Base-by-base conservation (phyloP, 371 early-diverging fungal species). In the Chytridium lagenaria region DNA sequence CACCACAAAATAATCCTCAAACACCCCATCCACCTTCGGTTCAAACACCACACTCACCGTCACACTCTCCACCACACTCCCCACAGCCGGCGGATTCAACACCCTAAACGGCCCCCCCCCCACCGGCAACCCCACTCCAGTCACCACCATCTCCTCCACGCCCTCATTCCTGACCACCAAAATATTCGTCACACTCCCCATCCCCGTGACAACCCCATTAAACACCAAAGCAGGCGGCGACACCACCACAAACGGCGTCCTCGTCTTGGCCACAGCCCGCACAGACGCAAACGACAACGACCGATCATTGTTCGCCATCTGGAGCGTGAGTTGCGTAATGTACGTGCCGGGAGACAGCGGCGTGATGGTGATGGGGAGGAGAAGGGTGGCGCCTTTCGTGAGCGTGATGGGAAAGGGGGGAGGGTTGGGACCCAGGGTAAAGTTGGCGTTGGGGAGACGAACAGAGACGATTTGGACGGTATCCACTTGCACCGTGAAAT, bases 401-500 rank as follows among this genome's bases (percentile, higher is more conserved):
- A 66, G 44, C 40, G 38, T 5, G 26, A 44, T 40, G 39, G 66
- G 66, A 23, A 66, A 44, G n/a, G 12, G 5, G 5, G 61, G 61
- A 22, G 49, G 26, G 28, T 5, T 7, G 28, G 66, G 26, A 40
- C 44, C 49, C 40, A 66, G 39, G 44, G 66, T 44, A 23, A 38
- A 66, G 5, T 38, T 12, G n/a, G 44, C 12, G 44, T 38, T n/a
- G 30, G n/a, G 2, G 44, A 66, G 5, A 10, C 2, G 19, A 7
- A 19, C 5, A 26, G 30, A 12, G 7, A 44, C 10, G 23, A 66
- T 28, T 44, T 38, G 2, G 44, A 66, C 66, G 19, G 66, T 30
- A 28, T 66, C 49, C n/a, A 44, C 44, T 16, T 44, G 44, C 26
- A 66, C 66, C 26, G 49, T 44, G 44, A 66, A 66, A 33, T 66